These are phyloP conservation scores for Pseudonitzschia pungens DNA, from an alignment of 108 stramenopile genomes.

Conservation along the genomic window DNA sequence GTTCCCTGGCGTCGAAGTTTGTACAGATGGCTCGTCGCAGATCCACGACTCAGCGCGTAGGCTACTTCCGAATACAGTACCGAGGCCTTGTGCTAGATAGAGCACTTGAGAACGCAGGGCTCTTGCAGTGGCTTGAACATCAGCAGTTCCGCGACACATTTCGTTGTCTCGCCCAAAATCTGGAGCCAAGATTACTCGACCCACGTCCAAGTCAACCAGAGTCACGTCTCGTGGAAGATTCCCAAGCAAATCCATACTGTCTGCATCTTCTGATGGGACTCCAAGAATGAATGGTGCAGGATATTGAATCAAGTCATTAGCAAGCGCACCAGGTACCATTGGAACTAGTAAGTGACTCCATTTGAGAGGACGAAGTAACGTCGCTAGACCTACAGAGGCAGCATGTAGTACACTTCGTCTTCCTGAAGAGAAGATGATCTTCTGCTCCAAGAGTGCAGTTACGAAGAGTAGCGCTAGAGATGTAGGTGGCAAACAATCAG, in stretches of 20 bases:
- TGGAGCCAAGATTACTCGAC: slow-evolving; percentile 80
- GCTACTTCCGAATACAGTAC: slow-evolving; percentile 54
- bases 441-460: slow-evolving; percentile 78
- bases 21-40: slow-evolving; percentile 43
- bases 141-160: slow-evolving; percentile 34
- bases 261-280: slow-evolving; percentile 65
- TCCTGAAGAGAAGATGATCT: slow-evolving; percentile 78
- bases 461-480: slow-evolving; percentile 75
- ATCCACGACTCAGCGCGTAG: slow-evolving; percentile 64
- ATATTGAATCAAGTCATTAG: slow-evolving; percentile 80
- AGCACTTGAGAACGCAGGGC: slow-evolving; percentile 75
- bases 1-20: background rate
- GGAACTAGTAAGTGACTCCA: slow-evolving; percentile 86
- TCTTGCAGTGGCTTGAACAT: slow-evolving; percentile 32
- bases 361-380: slow-evolving; percentile 61
- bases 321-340: slow-evolving; percentile 71
- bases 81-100: slow-evolving; percentile 71
- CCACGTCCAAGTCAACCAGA: slow-evolving; percentile 88
- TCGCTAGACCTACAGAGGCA: slow-evolving; percentile 49
- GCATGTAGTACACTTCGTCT: slow-evolving; percentile 71
- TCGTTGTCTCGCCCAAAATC: slow-evolving; percentile 54
- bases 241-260: slow-evolving; percentile 55
- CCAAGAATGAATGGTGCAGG: slow-evolving; percentile 88
- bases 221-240: slow-evolving; percentile 79
- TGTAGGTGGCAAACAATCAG: slow-evolving; percentile 69